phyloP scores from a whole-genome alignment of 2,329 filamentous ascomycete genomes.

The Colletotrichum truncatum region DNA sequence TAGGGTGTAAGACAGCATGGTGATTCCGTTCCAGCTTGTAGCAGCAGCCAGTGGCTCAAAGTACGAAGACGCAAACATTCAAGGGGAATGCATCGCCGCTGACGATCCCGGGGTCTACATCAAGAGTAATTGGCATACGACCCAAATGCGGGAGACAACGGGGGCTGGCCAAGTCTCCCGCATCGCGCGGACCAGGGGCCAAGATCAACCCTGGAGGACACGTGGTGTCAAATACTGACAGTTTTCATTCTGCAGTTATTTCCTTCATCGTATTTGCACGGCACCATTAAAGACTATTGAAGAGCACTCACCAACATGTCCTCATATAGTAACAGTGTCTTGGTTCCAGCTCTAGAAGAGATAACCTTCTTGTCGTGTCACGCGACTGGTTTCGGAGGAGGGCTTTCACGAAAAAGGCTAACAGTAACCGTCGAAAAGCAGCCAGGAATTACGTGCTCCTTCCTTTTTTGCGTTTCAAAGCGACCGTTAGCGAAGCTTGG shows the following conservation, averaged over 20 bases:
- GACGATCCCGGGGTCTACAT: background rate
- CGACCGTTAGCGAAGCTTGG: background rate
- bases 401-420: no score
- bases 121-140: background rate
- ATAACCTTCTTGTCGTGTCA: no score
- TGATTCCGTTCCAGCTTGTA: background rate
- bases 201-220: slow-evolving; percentile 19
- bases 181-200: slow-evolving; percentile 1
- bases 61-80: background rate
- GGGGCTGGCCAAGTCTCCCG: slow-evolving; percentile 2
- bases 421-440: no score
- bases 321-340: no score
- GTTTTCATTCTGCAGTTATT: background rate
- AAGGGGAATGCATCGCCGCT: background rate
- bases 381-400: background rate
- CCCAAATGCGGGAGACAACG: background rate
- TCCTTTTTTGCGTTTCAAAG: background rate
- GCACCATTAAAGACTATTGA: background rate
- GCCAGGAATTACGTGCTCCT: background rate
- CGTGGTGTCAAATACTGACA: slow-evolving; percentile 15
- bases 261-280: background rate
- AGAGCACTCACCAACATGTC: background rate
- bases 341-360: no score
- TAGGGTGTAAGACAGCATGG: background rate
- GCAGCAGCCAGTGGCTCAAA: background rate